phyloP scores from a whole-genome alignment of 768 basidiomycete species.

The Rickenella mellea region DNA sequence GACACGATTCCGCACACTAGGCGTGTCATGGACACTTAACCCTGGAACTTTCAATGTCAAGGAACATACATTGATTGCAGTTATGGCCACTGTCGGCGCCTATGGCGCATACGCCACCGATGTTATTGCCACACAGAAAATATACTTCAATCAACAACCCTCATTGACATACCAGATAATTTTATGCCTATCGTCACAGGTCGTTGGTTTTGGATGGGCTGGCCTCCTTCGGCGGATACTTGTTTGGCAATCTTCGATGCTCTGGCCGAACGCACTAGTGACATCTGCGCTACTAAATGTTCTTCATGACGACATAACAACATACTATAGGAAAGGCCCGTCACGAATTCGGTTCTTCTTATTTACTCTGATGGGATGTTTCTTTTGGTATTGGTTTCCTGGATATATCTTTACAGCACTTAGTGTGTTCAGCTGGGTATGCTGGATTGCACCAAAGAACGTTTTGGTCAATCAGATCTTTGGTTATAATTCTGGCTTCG shows the following conservation, averaged over 20 bases:
- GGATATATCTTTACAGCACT: constrained; percentile 81
- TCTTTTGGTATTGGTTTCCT: constrained; percentile 71
- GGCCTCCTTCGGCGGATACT: constrained; percentile 73
- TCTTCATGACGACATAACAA: constrained; percentile 67
- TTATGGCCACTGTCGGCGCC: constrained; percentile 67
- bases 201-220: constrained; percentile 62
- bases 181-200: constrained; percentile 52
- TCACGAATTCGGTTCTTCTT: constrained; percentile 74
- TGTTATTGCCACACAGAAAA: constrained; percentile 51
- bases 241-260: constrained; percentile 80
- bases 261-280: constrained; percentile 85
- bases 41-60: constrained; percentile 86
- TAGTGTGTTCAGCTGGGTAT: constrained; percentile 83
- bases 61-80: constrained; percentile 78
- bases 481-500: constrained; percentile 63
- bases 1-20: constrained; percentile 55
- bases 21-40: constrained; percentile 66
- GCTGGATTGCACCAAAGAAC: constrained; percentile 84
- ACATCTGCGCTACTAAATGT: constrained; percentile 83
- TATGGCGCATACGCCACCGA: constrained; percentile 65
- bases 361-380: constrained; percentile 47
- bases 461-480: constrained; percentile 68
- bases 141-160: constrained; percentile 59
- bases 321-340: constrained; percentile 58
- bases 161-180: constrained; percentile 52